Evolutionary conservation across 768 basidiomycete species (phyloP), one percentile per base, ranked within the genome.

Genomic region (Lactifluus hygrophoroides): DNA sequence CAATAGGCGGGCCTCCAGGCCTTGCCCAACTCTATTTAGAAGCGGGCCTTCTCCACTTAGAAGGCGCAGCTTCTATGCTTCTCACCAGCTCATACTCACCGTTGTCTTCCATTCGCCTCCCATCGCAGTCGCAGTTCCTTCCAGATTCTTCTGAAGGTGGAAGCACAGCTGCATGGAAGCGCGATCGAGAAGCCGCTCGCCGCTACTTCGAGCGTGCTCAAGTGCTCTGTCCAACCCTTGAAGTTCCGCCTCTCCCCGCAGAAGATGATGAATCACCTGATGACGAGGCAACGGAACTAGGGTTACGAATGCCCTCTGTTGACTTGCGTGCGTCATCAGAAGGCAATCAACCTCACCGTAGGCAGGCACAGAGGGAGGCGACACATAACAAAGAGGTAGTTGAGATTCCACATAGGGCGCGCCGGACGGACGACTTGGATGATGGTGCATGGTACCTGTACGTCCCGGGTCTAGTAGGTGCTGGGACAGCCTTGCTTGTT

Each of bases 371-470:
- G 54, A 62, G 56, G 45, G 63, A 63, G 21, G 48, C 25, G n/a
- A 11, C 21, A 17, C 51, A 52, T 32, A n/a, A 47, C 42, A 51
- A 48, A 53, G 25, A 61, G 49, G 32, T 57, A 27, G 48, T 54
- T 44, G 45, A 48, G 27, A 54, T 57, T 35, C 51, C 59, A 17
- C 49, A 57, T 50, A 48, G 61, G 75, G 79, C 56, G 75, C 84
- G 58, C 71, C 76, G 65, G 82, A 77, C 66, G 50, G 80, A 82
- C 21, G 83, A 84, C 35, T 74, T 85, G 38, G 86, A 89, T 55
- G 86, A 89, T 55, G 80, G 75, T 69, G 77, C 86, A 23, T 91
- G 89, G 89, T 90, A 88, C 65, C 65, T 90, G 49, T 87, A 88
- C 59, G 73, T 91, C 40, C 89, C 89, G 3, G 84, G 86, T 25